Percentiles rank a stretch among this genome's conserved stretches.
phyloP scores from a whole-genome alignment of 768 basidiomycete genomes.

The Boletus edulis region DNA sequence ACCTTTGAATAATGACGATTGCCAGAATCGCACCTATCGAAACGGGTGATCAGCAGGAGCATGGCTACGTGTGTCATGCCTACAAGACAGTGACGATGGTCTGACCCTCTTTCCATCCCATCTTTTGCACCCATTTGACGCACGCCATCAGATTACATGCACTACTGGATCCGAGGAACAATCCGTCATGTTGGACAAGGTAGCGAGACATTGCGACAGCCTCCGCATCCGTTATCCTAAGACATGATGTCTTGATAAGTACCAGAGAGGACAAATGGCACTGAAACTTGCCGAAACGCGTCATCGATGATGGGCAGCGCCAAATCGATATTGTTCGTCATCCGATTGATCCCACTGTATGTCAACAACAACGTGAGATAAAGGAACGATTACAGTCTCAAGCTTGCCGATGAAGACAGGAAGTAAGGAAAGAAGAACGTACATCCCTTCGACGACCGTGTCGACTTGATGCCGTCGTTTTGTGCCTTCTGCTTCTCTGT shows the following conservation, averaged over 20 bases:
- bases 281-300: constrained; percentile 66
- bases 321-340: constrained; percentile 87
- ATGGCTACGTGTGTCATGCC: constrained; percentile 18
- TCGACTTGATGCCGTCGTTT: constrained; percentile 93
- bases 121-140: constrained; percentile 70
- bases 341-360: constrained; percentile 83
- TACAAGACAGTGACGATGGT: constrained; percentile 86
- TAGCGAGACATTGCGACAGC: constrained; percentile 96
- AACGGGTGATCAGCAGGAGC: background rate
- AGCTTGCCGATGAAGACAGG: background rate
- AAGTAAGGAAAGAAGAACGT: constrained; percentile 11
- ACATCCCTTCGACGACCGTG: constrained; percentile 94
- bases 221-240: constrained; percentile 87
- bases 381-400: background rate
- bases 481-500: constrained; percentile 90
- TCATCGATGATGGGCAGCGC: constrained; percentile 86
- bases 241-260: background rate
- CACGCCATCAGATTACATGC: constrained; percentile 96
- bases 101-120: constrained; percentile 67
- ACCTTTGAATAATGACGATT: constrained; percentile 92
- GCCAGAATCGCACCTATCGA: constrained; percentile 81
- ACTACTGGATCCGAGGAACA: constrained; percentile 94
- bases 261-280: background rate
- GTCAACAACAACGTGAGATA: background rate
- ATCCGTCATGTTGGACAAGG: constrained; percentile 84